These are phyloP conservation scores for Fragilaria crotonensis DNA, from an alignment of 108 stramenopile species.

Conservation along the genomic window DNA sequence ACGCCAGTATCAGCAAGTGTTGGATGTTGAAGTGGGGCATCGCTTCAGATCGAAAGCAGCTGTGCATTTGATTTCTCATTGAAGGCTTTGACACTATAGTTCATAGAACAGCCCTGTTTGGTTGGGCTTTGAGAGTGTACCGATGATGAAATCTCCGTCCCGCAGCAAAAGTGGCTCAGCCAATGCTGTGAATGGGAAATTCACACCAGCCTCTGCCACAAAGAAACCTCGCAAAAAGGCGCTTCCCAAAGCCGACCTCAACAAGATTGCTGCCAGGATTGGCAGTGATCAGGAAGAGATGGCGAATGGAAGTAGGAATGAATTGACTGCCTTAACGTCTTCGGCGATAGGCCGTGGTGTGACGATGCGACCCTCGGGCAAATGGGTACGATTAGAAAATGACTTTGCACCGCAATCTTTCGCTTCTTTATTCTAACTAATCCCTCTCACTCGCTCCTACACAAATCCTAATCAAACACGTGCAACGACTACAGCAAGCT, in stretches of 20 bases:
- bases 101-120: too few species aligned
- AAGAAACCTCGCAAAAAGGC: conserved; percentile 13
- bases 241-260: conserved; percentile 1
- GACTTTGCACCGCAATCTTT: not conserved
- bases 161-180: too few species aligned
- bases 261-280: not conserved
- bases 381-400: conserved; percentile 6
- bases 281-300: not conserved
- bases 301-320: not conserved
- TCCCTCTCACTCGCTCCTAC: not conserved
- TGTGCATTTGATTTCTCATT: too few species aligned
- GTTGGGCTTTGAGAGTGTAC: too few species aligned
- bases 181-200: not conserved
- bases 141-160: too few species aligned
- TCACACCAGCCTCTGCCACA: not conserved
- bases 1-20: too few species aligned
- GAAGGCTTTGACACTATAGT: too few species aligned
- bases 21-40: too few species aligned
- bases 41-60: too few species aligned
- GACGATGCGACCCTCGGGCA: conserved; percentile 8
- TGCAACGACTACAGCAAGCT: conserved; percentile 32
- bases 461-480: too few species aligned
- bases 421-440: not conserved
- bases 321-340: not conserved
- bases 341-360: not conserved